A percentile compares a stretch with the other conserved stretches of the same genome.
phyloP scores from a whole-genome alignment of 2,329 filamentous ascomycete species.

The Achaetomium macrosporum region DNA sequence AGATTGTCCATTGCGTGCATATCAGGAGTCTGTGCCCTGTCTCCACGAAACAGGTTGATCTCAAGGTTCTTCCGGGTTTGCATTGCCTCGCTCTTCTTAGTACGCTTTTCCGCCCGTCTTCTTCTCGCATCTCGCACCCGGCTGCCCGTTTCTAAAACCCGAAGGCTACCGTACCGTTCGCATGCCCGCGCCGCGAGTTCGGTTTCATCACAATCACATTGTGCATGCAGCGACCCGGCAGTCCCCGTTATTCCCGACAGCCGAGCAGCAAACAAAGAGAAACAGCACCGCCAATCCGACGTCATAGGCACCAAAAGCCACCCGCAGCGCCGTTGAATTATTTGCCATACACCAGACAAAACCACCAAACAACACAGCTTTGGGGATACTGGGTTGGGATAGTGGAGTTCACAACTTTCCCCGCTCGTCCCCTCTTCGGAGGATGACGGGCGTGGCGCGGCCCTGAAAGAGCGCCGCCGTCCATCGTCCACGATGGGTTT shows the following conservation, averaged over 20 bases:
- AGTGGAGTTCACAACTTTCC: constrained; percentile 28
- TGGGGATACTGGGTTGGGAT: background rate
- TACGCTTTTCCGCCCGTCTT: background rate
- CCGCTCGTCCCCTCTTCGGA: constrained; percentile 54
- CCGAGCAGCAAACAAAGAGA: constrained; percentile 11
- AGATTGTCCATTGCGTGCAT: no score
- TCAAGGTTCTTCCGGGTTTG: no score
- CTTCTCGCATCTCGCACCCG: background rate
- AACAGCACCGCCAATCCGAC: constrained; percentile 11
- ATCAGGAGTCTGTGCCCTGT: no score
- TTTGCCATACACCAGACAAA: background rate
- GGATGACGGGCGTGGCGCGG: constrained; percentile 51
- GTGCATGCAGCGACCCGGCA: constrained; percentile 13
- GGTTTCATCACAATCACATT: constrained; percentile 7
- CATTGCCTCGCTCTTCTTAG: no score
- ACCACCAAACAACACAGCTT: background rate
- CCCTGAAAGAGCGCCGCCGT: constrained; percentile 16
- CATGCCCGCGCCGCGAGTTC: constrained; percentile 5
- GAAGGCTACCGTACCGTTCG: background rate
- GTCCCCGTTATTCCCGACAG: constrained; percentile 17
- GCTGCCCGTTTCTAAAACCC: background rate
- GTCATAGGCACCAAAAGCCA: constrained; percentile 12
- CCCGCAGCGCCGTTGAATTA: background rate
- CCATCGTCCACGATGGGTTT: constrained; percentile 42
- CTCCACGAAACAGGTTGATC: no score